phyloP scores from a whole-genome alignment of 345 rosid genomes.

The Arabidopsis thaliana region TAIR10.1 NC_003074.8:7957501-7958000 shows the following conservation, averaged over 20 bases:
- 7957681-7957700: conserved; percentile 11
- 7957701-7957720: conserved; percentile 27
- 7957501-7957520: conserved; percentile 86
- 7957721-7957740: neutral
- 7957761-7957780: conserved; percentile 26
- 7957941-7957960: conserved; percentile 11
- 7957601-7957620: conserved; percentile 46
- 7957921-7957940: conserved; percentile 12
- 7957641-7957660: conserved; percentile 17
- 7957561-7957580: conserved; percentile 73
- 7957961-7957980: conserved; percentile 24
- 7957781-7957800: conserved; percentile 34
- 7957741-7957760: conserved; percentile 11
- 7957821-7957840: conserved; percentile 17
- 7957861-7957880: conserved; percentile 22
- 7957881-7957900: conserved; percentile 20
- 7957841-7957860: neutral
- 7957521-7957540: conserved; percentile 70
- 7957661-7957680: conserved; percentile 30
- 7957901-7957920: neutral
- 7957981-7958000: conserved; percentile 18
- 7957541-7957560: conserved; percentile 86
- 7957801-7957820: conserved; percentile 13
- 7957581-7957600: conserved; percentile 58
- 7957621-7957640: conserved; percentile 45